Percentiles rank a stretch among this genome's conserved stretches.
Evolutionary conservation across 345 rosid species (phyloP).

Genomic region (Eucalyptus brandiana): DNA sequence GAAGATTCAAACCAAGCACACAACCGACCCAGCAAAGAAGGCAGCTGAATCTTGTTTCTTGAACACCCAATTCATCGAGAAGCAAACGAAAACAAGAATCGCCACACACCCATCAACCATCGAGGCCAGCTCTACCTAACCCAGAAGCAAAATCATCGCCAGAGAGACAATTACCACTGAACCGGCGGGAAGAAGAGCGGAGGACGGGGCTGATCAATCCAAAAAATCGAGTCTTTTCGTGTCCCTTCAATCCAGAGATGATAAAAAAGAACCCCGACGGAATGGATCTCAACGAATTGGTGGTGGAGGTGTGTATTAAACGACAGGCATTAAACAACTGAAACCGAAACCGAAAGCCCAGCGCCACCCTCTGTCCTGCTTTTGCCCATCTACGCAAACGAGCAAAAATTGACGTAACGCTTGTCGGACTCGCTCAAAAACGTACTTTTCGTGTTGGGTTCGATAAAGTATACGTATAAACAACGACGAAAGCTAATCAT

Average conservation of each 20-base stretch:
- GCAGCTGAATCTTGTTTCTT: not conserved
- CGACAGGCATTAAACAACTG: not conserved
- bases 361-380: not conserved
- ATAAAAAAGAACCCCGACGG: not conserved
- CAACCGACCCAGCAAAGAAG: not conserved
- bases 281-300: not conserved
- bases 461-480: not conserved
- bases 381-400: not conserved
- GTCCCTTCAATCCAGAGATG: not conserved
- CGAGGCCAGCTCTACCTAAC: not conserved
- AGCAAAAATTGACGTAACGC: not conserved
- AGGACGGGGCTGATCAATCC: not conserved
- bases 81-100: not conserved
- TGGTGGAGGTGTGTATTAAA: not conserved
- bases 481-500: not conserved
- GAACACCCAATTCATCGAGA: not conserved
- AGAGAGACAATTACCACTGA: not conserved
- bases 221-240: not conserved
- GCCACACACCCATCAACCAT: not conserved
- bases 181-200: not conserved
- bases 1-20: not conserved
- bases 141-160: not conserved
- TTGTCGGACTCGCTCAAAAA: not conserved
- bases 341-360: not conserved
- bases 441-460: not conserved